Percentiles rank a stretch among this genome's conserved stretches.
These are phyloP conservation scores for Yamadazyma buinensis DNA, from an alignment of 1,139 yeast genomes.

Conservation along the genomic window DNA sequence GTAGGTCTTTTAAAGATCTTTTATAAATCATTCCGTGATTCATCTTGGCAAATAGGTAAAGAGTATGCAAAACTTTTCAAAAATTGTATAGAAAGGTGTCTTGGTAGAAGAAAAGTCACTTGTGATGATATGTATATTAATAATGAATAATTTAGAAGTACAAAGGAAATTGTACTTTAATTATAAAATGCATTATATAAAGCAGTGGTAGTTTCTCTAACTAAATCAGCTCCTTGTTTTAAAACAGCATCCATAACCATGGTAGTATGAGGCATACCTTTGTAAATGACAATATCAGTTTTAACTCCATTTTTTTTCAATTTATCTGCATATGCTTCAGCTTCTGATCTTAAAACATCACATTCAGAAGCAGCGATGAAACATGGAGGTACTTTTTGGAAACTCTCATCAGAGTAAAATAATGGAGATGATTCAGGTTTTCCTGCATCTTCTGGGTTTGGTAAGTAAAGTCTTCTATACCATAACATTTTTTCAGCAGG, in stretches of 20 bases:
- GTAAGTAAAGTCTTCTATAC: conserved; percentile 44
- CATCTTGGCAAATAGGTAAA: conserved; percentile 53
- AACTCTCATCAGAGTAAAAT: conserved; percentile 37
- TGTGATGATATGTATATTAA: conserved; percentile 45
- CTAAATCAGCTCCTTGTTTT: conserved; percentile 35
- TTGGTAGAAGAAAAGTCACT: conserved; percentile 41
- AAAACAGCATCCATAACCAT: conserved; percentile 47
- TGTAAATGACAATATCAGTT: conserved; percentile 30
- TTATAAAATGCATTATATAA: conserved; percentile 16
- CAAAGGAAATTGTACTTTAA: not conserved
- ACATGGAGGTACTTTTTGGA: conserved; percentile 39
- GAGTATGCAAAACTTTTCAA: conserved; percentile 50
- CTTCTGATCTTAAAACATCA: conserved; percentile 45
- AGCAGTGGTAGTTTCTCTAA: conserved; percentile 28
- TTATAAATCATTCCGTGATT: conserved; percentile 30
- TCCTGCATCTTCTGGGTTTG: conserved; percentile 27
- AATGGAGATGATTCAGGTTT: conserved; percentile 46
- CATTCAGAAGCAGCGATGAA: conserved; percentile 42
- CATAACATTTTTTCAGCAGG: conserved; percentile 49
- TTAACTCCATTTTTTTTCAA: conserved; percentile 35
- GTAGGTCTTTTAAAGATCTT: conserved; percentile 48
- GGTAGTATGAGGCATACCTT: conserved; percentile 46
- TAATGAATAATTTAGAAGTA: conserved; percentile 1
- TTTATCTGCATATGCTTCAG: conserved; percentile 39
- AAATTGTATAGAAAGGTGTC: conserved; percentile 50